Conservation (phyloP, 306 rosid genomes). For the Cucumis sativus region Cucumber_9930_V3 NC_026657.2:5957001-5957500, state of each 20-base stretch:
- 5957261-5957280: conserved; percentile 61
- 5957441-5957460: conserved; percentile 44
- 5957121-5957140: conserved; percentile 80
- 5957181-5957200: conserved; percentile 51
- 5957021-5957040: conserved; percentile 76
- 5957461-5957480: conserved; percentile 59
- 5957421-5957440: conserved; percentile 47
- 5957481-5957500: conserved; percentile 47
- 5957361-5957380: conserved; percentile 94
- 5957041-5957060: conserved; percentile 46
- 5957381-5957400: conserved; percentile 78
- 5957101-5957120: conserved; percentile 58
- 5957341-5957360: conserved; percentile 66
- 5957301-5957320: conserved; percentile 94
- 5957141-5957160: conserved; percentile 72
- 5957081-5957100: conserved; percentile 38
- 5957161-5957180: conserved; percentile 75
- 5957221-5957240: conserved; percentile 89
- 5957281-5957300: conserved; percentile 68
- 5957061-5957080: conserved; percentile 43
- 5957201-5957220: conserved; percentile 89
- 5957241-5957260: conserved; percentile 62
- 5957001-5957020: conserved; percentile 42
- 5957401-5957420: conserved; percentile 29
- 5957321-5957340: conserved; percentile 45